Evolutionary conservation across 2,329 filamentous ascomycete genomes (phyloP).

Genomic region (Pyrenochaeta sp.): DNA sequence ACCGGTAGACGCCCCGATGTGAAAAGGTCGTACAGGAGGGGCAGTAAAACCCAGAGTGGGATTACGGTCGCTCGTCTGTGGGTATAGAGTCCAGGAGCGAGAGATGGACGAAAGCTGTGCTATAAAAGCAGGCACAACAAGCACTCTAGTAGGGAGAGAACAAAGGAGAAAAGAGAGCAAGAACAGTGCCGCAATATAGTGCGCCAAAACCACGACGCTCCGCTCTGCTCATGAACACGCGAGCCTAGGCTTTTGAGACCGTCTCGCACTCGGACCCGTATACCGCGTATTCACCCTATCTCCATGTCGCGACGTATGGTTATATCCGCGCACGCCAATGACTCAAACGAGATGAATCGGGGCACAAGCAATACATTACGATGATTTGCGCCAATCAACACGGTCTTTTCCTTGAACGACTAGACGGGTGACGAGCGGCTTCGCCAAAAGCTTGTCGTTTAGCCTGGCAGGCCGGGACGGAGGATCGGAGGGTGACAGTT

Average conservation of each 20-base stretch:
- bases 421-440: neutral
- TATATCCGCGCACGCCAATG: neutral
- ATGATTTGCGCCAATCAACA: neutral
- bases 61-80: neutral
- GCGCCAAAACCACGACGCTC: neutral
- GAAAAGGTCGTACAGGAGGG: conserved; percentile 1
- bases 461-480: neutral
- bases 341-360: neutral
- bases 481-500: conserved; percentile 1
- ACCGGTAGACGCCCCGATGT: conserved; percentile 2
- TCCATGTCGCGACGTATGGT: neutral
- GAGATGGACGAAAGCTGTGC: no score
- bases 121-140: no score
- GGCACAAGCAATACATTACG: neutral
- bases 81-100: neutral
- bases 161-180: neutral
- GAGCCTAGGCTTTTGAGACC: neutral
- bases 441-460: conserved; percentile 1
- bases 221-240: neutral
- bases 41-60: neutral
- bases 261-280: conserved; percentile 2
- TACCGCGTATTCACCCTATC: neutral
- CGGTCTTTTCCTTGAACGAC: neutral
- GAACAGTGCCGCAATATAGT: neutral
- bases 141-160: neutral